Conservation (phyloP, 306 rosid genomes). For the Trifolium repens region DNA sequence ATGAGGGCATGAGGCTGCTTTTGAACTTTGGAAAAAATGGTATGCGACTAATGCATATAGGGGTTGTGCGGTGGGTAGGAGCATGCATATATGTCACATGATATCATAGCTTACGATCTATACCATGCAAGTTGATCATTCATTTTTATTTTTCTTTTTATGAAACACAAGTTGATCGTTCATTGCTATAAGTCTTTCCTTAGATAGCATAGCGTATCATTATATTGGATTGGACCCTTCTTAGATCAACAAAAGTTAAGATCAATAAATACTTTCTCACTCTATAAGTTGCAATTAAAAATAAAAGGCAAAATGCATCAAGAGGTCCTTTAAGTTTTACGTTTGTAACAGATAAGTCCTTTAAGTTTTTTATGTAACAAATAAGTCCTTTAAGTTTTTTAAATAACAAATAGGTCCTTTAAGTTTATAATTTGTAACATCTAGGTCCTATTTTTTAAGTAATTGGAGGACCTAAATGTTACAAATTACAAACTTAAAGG, state of each 20-base stretch:
- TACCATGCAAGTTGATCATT: slow-evolving; percentile 45
- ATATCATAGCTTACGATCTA: slow-evolving; percentile 36
- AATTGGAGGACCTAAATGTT: too few relatives aligned
- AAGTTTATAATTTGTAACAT: too few relatives aligned
- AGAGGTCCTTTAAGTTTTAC: too few relatives aligned
- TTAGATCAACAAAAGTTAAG: background rate
- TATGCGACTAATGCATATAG: background rate
- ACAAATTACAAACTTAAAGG: too few relatives aligned
- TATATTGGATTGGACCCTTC: slow-evolving; percentile 10
- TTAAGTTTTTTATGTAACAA: too few relatives aligned
- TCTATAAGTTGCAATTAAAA: too few relatives aligned
- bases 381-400: too few relatives aligned
- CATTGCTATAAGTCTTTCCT: background rate
- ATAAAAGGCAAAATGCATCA: too few relatives aligned
- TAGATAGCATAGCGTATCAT: background rate
- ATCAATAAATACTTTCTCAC: background rate
- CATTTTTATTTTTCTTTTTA: too few relatives aligned
- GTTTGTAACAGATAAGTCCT: too few relatives aligned
- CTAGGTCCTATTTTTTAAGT: too few relatives aligned
- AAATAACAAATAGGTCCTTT: too few relatives aligned
- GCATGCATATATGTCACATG: slow-evolving; percentile 10
- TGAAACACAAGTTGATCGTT: slow-evolving; percentile 46
- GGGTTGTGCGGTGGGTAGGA: background rate
- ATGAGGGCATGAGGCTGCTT: slow-evolving; percentile 24
- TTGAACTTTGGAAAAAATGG: slow-evolving; percentile 4